Base-by-base conservation (phyloP, 2,329 filamentous ascomycete genomes). In the Diaporthe longicolla region DNA sequence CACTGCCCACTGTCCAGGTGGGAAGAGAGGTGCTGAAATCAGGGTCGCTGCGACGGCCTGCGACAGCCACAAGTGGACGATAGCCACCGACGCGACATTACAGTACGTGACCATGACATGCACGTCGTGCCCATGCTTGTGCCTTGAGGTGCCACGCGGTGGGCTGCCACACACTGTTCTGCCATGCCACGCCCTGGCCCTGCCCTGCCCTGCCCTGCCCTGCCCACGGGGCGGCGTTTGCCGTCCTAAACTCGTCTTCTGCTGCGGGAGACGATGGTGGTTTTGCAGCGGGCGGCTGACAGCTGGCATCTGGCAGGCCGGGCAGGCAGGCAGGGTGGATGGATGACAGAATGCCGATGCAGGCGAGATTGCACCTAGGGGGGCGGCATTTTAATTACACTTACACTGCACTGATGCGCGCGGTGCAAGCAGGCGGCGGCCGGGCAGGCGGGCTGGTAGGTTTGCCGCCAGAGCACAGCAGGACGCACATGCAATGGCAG, bases 51-150 rank as follows among this genome's bases (percentile, higher is more conserved):
- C 55, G 52, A 61, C 63, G 24, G 63, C 63, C 50, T 52, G 63
- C 63, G 63, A 66, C 63, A 66, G 63, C 63, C 63, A 66, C 63
- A 66, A n/a, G 63, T 29, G 43, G 43, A 15, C 21, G 43, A 65
- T 21, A n/a, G 61, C 43, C 61, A 48, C 45, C 29, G 21, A 52
- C 43, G 43, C 43, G 61, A 50, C 29, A 66, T 66, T 66, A 24
- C 61, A 66, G 63, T 52, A 66, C 29, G 26, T 50, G 43, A 52
- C 63, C 45, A 66, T 40, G 61, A 48, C 61, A 52, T 50, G 61
- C 19, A 19, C 40, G 40, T 4, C 40, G 40, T 17, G 15, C 13
- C 40, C 40, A 43, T 43, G 40, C 40, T 17, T 17, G 40, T 43
- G 40, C 40, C 40, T 19, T 43, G 40, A 17, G 40, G 2, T 43